Evolutionary conservation across 495 filamentous ascomycete species (phyloP).

Genomic region (Penicillium samsonianum): DNA sequence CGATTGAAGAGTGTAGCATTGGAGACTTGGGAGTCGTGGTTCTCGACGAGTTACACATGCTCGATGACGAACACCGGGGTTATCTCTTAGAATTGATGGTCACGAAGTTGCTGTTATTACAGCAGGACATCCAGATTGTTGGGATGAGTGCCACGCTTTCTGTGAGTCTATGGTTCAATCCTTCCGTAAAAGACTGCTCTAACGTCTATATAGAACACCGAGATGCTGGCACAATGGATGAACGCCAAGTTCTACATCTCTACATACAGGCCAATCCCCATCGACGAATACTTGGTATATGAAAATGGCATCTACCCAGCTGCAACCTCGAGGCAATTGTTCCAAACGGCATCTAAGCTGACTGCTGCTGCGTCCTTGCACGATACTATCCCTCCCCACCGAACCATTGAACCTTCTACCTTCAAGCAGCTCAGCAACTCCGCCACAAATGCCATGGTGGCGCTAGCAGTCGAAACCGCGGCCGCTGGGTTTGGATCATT

Average conservation of each 20-base stretch:
- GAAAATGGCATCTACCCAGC: constrained; percentile 70
- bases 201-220: constrained; percentile 58
- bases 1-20: constrained; percentile 72
- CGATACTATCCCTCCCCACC: constrained; percentile 45
- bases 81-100: constrained; percentile 80
- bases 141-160: constrained; percentile 83
- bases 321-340: constrained; percentile 60
- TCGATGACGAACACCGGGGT: constrained; percentile 77
- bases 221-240: constrained; percentile 70
- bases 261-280: constrained; percentile 70
- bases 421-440: constrained; percentile 64
- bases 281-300: constrained; percentile 76
- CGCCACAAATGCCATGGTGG: constrained; percentile 67
- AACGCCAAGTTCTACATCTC: constrained; percentile 72
- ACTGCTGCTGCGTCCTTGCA: constrained; percentile 34
- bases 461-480: constrained; percentile 67
- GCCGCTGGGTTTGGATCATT: constrained; percentile 68
- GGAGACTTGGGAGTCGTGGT: constrained; percentile 67
- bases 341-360: constrained; percentile 60
- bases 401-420: constrained; percentile 54
- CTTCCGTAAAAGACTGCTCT: constrained; percentile 10
- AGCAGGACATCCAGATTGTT: constrained; percentile 70
- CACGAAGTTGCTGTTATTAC: constrained; percentile 72
- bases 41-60: constrained; percentile 81
- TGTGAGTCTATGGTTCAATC: constrained; percentile 41